These are phyloP conservation scores for Nitzschia sp. DNA, from an alignment of 108 stramenopile species.

Conservation along the genomic window DNA sequence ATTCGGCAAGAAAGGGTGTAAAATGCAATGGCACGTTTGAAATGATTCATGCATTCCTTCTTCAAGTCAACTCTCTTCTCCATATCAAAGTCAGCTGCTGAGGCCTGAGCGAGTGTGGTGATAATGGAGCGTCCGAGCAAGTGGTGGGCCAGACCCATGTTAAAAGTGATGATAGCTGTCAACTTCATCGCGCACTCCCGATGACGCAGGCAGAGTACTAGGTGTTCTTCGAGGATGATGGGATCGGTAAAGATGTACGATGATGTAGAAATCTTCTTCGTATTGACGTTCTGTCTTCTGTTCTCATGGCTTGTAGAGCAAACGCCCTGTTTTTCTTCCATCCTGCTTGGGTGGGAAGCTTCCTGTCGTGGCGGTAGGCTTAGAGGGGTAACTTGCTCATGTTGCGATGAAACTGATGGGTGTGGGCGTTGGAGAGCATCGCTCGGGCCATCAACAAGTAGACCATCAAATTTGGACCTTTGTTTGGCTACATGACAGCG, in stretches of 20 bases:
- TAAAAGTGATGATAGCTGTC: background rate
- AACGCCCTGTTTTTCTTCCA: too few species aligned
- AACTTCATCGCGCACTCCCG: background rate
- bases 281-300: too few species aligned
- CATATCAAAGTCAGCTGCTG: background rate
- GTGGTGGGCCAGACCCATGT: background rate
- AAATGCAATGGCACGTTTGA: background rate
- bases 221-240: background rate
- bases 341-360: too few species aligned
- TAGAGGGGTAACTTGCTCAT: too few species aligned
- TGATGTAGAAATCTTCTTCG: too few species aligned
- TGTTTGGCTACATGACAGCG: too few species aligned
- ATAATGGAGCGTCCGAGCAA: background rate
- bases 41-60: background rate
- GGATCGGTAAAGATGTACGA: background rate
- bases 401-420: too few species aligned
- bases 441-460: too few species aligned
- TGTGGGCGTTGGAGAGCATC: too few species aligned
- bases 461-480: too few species aligned
- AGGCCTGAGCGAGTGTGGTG: background rate
- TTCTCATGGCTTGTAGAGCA: too few species aligned
- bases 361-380: too few species aligned
- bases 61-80: background rate
- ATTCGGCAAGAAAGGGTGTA: conserved; percentile 10
- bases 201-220: background rate